phyloP scores from a whole-genome alignment of 208 protist species.

The Leishmania lainsoni region DNA sequence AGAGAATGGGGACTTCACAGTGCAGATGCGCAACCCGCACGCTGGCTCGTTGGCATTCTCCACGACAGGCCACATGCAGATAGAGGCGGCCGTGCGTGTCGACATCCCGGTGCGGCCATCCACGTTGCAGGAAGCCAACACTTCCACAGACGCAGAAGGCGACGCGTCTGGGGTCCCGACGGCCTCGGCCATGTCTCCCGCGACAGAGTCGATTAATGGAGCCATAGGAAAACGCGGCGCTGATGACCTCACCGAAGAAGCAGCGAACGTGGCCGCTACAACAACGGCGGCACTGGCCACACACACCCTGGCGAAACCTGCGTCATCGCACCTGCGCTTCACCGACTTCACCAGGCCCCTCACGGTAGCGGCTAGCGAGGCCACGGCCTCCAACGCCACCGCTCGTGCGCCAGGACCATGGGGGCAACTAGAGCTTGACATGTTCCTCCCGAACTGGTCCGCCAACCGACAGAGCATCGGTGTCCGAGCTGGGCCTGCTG shows the following conservation, averaged over 20 bases:
- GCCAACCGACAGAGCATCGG: constrained; percentile 28
- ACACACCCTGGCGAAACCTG: constrained; percentile 8
- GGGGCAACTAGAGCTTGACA: constrained; percentile 30
- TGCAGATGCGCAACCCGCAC: constrained; percentile 34
- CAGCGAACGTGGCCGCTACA: not conserved
- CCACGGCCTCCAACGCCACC: not conserved
- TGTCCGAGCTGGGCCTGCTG: constrained; percentile 22
- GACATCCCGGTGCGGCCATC: constrained; percentile 25
- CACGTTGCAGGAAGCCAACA: not conserved
- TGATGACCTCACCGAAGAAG: not conserved
- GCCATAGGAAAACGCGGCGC: not conserved
- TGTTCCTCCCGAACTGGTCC: constrained; percentile 23
- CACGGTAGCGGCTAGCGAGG: not conserved
- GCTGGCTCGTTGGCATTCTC: constrained; percentile 52
- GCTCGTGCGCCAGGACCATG: not conserved
- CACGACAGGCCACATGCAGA: constrained; percentile 39
- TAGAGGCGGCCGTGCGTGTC: constrained; percentile 43
- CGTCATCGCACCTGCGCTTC: constrained; percentile 24
- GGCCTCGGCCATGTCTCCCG: not conserved
- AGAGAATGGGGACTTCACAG: constrained; percentile 47
- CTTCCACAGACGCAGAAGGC: not conserved
- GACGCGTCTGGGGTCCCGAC: not conserved
- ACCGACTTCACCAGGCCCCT: constrained; percentile 23
- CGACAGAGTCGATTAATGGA: not conserved
- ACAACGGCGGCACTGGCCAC: not conserved